Evolutionary conservation across 495 filamentous ascomycete species (phyloP), one percentile per base, ranked within the genome.

Genomic region (Parathielavia hyrcaniae): DNA sequence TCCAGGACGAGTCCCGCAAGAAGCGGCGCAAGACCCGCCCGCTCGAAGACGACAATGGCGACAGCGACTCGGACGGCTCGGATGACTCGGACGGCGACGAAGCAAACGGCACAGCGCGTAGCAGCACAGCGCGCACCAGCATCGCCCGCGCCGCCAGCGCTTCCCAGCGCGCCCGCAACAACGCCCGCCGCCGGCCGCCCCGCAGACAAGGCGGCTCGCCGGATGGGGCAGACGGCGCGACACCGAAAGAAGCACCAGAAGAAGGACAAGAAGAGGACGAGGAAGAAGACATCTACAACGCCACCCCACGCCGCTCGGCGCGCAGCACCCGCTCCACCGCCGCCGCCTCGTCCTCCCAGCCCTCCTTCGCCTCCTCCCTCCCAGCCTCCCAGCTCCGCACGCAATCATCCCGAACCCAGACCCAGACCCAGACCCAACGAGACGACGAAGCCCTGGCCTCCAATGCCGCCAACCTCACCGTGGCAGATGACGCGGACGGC

Each of bases 1-100:
- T 96, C 20, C 88, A 93, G 69, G 87, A 89, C 62, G 89, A 91
- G 68, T 88, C 90, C 44, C 81, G 84, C 59, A 92, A 91, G 76
- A 85, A 85, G 60, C 75, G 82, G 22, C 77, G 86, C 19, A 80
- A 80, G 51, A 84, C 77, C 7, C 70, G 71, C 16, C 71, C 71
- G 10, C 55, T 67, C 14, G 74, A 77, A 55, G 55, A 57, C 45
- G 69, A 70, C n/a, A 65, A 64, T 26, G 36, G 45, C 7, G 57
- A 53, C 38, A 53, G 47, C n/a, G 44, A 36, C 22, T 68, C 64
- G 0, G 71, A 73, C 40, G 69, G 66, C 50, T 67, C 73, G 16
- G 72, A 69, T 7, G 71, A 40, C 35, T 23, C 49, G 20, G 75
- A 72, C 50, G 74, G 69, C 46, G 61, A 64, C 14, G 72, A 71